Percentiles rank a stretch among this genome's conserved stretches.
Conservation (phyloP, 2,329 filamentous ascomycete genomes). For the Alternaria ethzedia region DNA sequence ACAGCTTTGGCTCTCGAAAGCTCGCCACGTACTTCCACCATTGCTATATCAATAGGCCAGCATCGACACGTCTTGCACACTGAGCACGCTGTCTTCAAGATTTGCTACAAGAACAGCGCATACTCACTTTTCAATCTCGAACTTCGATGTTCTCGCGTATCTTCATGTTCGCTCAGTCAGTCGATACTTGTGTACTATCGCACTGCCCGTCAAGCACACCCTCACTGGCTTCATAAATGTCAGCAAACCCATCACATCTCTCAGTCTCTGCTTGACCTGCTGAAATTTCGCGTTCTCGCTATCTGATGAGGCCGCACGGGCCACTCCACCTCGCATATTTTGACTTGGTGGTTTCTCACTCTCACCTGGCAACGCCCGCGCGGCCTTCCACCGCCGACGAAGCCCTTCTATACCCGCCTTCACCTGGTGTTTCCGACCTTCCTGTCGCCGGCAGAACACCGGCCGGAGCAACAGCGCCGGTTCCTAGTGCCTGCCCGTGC, state of each 20-base stretch:
- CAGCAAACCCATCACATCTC: neutral
- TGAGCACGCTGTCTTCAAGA: neutral
- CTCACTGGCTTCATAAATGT: neutral
- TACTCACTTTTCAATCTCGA: neutral
- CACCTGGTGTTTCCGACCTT: slow-evolving; percentile 7
- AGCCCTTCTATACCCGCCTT: slow-evolving; percentile 6
- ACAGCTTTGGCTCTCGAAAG: neutral
- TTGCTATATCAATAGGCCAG: neutral
- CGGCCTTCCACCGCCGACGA: neutral
- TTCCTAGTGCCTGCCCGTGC: neutral
- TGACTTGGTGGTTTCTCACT: neutral
- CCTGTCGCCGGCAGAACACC: slow-evolving; percentile 8
- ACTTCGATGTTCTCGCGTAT: neutral
- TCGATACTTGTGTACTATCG: neutral
- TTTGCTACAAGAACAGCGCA: neutral
- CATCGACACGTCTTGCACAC: neutral
- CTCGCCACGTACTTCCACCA: neutral
- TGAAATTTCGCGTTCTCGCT: neutral
- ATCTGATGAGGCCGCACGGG: slow-evolving; percentile 9
- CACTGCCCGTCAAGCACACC: neutral
- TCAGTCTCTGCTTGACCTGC: neutral
- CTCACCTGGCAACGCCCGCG: slow-evolving; percentile 4
- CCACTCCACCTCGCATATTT: slow-evolving; percentile 6
- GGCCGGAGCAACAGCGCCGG: neutral
- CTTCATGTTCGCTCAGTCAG: neutral